Evolutionary conservation across 2,329 filamentous ascomycete species (phyloP).

Genomic region (Botryotinia narcissicola): DNA sequence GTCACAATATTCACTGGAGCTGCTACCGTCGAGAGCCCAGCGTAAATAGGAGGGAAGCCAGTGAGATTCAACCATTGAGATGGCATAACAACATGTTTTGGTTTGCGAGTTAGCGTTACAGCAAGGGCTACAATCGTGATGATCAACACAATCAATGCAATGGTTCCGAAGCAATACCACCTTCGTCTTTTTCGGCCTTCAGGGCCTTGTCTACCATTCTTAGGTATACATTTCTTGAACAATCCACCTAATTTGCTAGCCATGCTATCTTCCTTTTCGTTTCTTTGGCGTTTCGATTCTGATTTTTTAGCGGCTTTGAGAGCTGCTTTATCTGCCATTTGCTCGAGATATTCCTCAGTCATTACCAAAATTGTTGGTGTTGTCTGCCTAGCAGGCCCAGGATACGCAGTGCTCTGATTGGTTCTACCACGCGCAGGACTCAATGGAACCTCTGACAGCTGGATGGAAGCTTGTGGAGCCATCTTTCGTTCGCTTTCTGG

Average conservation of each 20-base stretch:
- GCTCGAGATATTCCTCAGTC: conserved; percentile 16
- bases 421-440: conserved; percentile 42
- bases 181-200: conserved; percentile 63
- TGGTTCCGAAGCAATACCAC: conserved; percentile 54
- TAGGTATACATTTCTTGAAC: conserved; percentile 63
- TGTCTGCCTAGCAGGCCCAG: conserved; percentile 28
- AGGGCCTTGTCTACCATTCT: conserved; percentile 57
- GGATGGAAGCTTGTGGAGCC: conserved; percentile 59
- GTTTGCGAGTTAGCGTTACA: conserved; percentile 49
- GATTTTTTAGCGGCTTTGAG: conserved; percentile 33
- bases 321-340: conserved; percentile 23
- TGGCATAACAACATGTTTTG: conserved; percentile 39
- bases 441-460: conserved; percentile 57
- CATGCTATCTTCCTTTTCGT: conserved; percentile 64
- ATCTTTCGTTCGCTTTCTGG: conserved; percentile 62
- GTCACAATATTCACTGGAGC: conserved; percentile 64
- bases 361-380: conserved; percentile 23
- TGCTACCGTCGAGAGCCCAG: conserved; percentile 75
- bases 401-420: conserved; percentile 38
- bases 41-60: conserved; percentile 81
- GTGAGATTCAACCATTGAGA: conserved; percentile 80
- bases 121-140: conserved; percentile 58
- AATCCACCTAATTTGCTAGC: conserved; percentile 57
- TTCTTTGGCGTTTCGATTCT: conserved; percentile 48
- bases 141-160: conserved; percentile 53